Conservation (phyloP, 1,284 basidiomycete species). For the Rhodotorula sp. region DNA sequence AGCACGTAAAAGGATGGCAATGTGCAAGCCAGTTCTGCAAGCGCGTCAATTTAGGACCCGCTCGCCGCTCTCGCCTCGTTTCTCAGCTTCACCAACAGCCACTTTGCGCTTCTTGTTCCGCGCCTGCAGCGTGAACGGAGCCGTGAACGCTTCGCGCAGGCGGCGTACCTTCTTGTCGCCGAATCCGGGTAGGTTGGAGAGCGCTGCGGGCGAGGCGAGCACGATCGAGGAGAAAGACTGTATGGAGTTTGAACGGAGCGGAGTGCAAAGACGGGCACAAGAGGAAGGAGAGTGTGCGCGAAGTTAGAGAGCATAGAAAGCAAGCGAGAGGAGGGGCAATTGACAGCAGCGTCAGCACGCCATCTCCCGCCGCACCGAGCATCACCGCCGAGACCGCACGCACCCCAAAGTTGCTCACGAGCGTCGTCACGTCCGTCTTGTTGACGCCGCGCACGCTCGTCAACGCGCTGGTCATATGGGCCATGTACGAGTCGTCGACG, state of each 20-base stretch:
- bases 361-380: no score
- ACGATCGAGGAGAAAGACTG: conserved; percentile 82
- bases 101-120: not conserved
- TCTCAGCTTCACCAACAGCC: not conserved
- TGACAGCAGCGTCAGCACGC: no score
- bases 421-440: conserved; percentile 93
- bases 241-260: not conserved
- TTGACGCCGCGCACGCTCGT: conserved; percentile 92
- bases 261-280: no score
- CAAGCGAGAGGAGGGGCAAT: no score
- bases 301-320: no score
- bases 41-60: conserved; percentile 6
- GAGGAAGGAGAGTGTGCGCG: no score
- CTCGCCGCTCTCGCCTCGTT: conserved; percentile 14
- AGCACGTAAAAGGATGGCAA: no score
- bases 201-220: conserved; percentile 66
- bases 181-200: conserved; percentile 84
- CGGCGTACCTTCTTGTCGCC: conserved; percentile 87
- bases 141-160: conserved; percentile 55
- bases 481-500: conserved; percentile 79
- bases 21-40: no score
- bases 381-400: conserved; percentile 42
- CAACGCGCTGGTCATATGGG: conserved; percentile 77
- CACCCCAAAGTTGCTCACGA: conserved; percentile 90
- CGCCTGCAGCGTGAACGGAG: conserved; percentile 6